Evolutionary conservation across 345 rosid genomes (phyloP).

Genomic region (Hirschfeldia incana): DNA sequence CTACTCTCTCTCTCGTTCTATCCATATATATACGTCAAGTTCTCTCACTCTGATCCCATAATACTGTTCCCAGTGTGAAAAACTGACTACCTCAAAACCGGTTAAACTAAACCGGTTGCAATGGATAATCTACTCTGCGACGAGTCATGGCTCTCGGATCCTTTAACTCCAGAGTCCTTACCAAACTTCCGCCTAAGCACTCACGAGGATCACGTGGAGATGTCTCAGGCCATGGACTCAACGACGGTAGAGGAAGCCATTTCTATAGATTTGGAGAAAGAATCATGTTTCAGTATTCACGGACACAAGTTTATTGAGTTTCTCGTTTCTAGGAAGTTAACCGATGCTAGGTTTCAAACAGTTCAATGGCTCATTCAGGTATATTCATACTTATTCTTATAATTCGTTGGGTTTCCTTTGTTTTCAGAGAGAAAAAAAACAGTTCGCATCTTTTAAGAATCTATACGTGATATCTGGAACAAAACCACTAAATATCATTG

Average conservation of each 20-base stretch:
- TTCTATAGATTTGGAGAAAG: constrained; percentile 35
- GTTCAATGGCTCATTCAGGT: constrained; percentile 42
- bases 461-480: neutral
- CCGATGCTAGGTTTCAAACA: constrained; percentile 8
- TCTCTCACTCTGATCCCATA: neutral
- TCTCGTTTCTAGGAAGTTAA: constrained; percentile 23
- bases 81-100: neutral
- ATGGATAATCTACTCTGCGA: constrained; percentile 40
- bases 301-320: constrained; percentile 26
- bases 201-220: neutral
- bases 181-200: neutral
- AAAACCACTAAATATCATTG: neutral
- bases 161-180: constrained; percentile 14
- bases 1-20: constrained; percentile 27
- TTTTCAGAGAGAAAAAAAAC: neutral
- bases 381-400: neutral
- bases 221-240: constrained; percentile 3
- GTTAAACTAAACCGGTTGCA: neutral
- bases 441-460: neutral
- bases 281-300: constrained; percentile 6
- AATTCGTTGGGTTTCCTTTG: neutral
- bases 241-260: constrained; percentile 27
- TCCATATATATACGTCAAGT: constrained; percentile 20
- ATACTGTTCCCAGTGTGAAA: constrained; percentile 16
- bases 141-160: constrained; percentile 31